phyloP scores from a whole-genome alignment of 768 basidiomycete species.

The Amanita exitialis region DNA sequence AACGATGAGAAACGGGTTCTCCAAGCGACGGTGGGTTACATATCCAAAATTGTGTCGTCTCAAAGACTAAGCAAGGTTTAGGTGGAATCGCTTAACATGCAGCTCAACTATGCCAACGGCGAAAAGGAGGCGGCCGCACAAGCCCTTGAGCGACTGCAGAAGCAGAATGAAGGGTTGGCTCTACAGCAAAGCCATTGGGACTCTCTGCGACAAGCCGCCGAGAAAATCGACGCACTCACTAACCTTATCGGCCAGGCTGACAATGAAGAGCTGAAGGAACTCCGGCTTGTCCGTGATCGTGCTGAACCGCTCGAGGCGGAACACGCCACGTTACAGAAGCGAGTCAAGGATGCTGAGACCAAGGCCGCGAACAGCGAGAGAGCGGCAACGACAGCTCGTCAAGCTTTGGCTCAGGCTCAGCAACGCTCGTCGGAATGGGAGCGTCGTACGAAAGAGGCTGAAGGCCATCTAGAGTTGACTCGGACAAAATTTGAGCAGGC shows the following conservation, averaged over 20 bases:
- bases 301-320: slow-evolving; percentile 59
- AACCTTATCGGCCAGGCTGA: slow-evolving; percentile 51
- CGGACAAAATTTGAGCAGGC: slow-evolving; percentile 55
- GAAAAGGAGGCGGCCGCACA: slow-evolving; percentile 54
- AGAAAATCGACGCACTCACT: slow-evolving; percentile 64
- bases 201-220: slow-evolving; percentile 55
- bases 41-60: background rate
- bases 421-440: slow-evolving; percentile 81
- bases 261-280: slow-evolving; percentile 64
- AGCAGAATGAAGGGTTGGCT: slow-evolving; percentile 47
- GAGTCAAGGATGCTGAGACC: slow-evolving; percentile 60
- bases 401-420: slow-evolving; percentile 61
- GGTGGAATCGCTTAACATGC: slow-evolving; percentile 53
- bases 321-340: slow-evolving; percentile 55
- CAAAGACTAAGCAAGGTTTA: slow-evolving; percentile 18
- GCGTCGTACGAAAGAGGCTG: slow-evolving; percentile 60
- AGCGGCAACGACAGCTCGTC: slow-evolving; percentile 42
- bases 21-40: slow-evolving; percentile 46
- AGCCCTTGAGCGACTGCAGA: slow-evolving; percentile 41
- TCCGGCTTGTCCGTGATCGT: slow-evolving; percentile 56
- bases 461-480: slow-evolving; percentile 49
- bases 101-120: slow-evolving; percentile 42
- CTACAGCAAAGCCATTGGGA: slow-evolving; percentile 73
- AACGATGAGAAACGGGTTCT: slow-evolving; percentile 44
- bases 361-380: slow-evolving; percentile 55